Conservation (phyloP, 768 basidiomycete genomes). For the Boletus sensibilis region DNA sequence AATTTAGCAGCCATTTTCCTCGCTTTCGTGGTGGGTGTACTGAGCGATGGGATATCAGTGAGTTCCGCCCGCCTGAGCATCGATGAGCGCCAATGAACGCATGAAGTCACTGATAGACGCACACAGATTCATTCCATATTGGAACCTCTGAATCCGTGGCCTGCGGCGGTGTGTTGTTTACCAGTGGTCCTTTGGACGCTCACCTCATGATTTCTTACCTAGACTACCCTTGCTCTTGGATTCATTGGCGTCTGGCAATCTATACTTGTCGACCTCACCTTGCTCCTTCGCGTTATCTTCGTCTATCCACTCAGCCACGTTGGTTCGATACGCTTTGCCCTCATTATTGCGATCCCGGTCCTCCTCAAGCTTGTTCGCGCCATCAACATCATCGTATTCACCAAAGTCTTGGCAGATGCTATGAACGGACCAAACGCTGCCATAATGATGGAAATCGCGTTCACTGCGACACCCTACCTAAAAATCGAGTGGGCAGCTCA, state of each 20-base stretch:
- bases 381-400: constrained; percentile 25
- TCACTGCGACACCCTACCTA: constrained; percentile 21
- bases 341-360: constrained; percentile 15
- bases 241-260: constrained; percentile 18
- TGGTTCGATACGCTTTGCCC: constrained; percentile 4
- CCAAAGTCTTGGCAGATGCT: constrained; percentile 9
- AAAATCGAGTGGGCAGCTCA: constrained; percentile 34
- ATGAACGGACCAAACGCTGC: constrained; percentile 7
- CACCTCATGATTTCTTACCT: not conserved
- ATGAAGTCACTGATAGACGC: not conserved
- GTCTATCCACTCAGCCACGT: constrained; percentile 20
- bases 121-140: constrained; percentile 25
- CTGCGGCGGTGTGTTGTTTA: not conserved
- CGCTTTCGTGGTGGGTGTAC: constrained; percentile 11
- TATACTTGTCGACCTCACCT: constrained; percentile 24
- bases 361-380: constrained; percentile 25
- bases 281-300: constrained; percentile 24
- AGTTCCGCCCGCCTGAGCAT: not conserved
- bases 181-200: not conserved
- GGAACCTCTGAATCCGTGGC: constrained; percentile 17
- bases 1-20: constrained; percentile 13
- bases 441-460: constrained; percentile 2
- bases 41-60: constrained; percentile 13
- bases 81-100: not conserved
- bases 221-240: constrained; percentile 18